These are phyloP conservation scores for Diaporthe nobilis DNA, from an alignment of 2,329 filamentous ascomycete species.

Conservation along the genomic window DNA sequence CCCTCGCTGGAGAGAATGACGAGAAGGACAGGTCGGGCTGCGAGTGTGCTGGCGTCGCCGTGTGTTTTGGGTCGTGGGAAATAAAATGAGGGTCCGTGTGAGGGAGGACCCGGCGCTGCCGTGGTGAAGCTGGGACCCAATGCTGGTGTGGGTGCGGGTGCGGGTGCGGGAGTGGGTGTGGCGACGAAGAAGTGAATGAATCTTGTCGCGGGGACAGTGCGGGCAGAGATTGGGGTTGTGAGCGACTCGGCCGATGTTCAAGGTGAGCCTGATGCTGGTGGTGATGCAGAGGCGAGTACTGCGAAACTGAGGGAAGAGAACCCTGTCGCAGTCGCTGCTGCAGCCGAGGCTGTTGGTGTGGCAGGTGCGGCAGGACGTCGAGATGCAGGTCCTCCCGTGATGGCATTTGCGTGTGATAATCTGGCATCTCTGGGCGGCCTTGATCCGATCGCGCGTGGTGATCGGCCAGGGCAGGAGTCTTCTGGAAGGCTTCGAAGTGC, in stretches of 20 bases:
- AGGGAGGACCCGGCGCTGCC: constrained; percentile 41
- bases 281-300: constrained; percentile 34
- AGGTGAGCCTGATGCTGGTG: constrained; percentile 25
- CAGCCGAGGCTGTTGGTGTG: constrained; percentile 16
- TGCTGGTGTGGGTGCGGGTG: constrained; percentile 23
- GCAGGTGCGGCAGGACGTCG: constrained; percentile 8
- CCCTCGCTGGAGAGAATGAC: constrained; percentile 32
- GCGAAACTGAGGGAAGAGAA: constrained; percentile 38
- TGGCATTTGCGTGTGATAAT: neutral
- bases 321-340: constrained; percentile 34
- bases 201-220: constrained; percentile 31
- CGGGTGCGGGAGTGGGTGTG: constrained; percentile 8
- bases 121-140: constrained; percentile 35
- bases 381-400: constrained; percentile 6
- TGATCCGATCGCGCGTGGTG: constrained; percentile 12
- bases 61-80: constrained; percentile 39
- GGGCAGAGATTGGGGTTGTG: constrained; percentile 29
- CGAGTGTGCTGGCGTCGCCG: constrained; percentile 22
- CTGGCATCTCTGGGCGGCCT: neutral
- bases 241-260: constrained; percentile 32
- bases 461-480: constrained; percentile 18
- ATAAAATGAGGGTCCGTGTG: constrained; percentile 43
- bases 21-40: constrained; percentile 29
- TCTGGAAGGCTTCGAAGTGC: constrained; percentile 36
- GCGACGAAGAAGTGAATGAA: constrained; percentile 29